These are phyloP conservation scores for Selaginella moellendorffii DNA, from an alignment of 75 land plant genomes.

Conservation along the genomic window DNA sequence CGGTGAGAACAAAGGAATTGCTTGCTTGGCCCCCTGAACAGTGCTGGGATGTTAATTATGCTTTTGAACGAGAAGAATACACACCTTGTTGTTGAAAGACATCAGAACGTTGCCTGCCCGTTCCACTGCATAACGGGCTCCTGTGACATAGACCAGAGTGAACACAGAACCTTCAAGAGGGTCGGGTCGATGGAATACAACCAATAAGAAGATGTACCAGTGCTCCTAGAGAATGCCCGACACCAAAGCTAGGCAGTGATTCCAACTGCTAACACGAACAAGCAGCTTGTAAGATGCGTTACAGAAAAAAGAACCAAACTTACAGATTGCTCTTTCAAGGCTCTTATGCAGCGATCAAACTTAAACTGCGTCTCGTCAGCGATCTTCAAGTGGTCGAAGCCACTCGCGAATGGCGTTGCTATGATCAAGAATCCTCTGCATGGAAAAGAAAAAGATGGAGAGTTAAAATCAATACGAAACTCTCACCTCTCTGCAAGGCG, in stretches of 20 bases:
- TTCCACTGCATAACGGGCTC: conserved; percentile 90
- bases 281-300: too few relatives aligned
- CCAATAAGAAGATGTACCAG: conserved; percentile 87
- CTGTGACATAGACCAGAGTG: conserved; percentile 23
- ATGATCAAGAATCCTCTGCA: conserved; percentile 76
- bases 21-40: conserved; percentile 68
- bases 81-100: conserved; percentile 97
- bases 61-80: too few relatives aligned
- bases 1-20: conserved; percentile 87
- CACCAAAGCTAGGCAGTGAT: conserved; percentile 66
- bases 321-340: conserved; percentile 7
- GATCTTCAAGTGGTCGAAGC: conserved; percentile 85
- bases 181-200: conserved; percentile 7
- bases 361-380: conserved; percentile 95
- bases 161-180: background rate
- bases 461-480: too few relatives aligned
- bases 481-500: conserved; percentile 71
- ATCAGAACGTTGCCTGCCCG: conserved; percentile 73
- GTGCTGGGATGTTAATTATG: too few relatives aligned
- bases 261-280: conserved; percentile 48
- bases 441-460: too few relatives aligned
- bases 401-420: conserved; percentile 96
- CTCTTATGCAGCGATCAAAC: conserved; percentile 72
- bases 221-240: conserved; percentile 93
- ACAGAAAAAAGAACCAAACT: background rate